These are phyloP conservation scores for Yamadazyma mexicana DNA, from an alignment of 1,139 yeast species.

Conservation along the genomic window DNA sequence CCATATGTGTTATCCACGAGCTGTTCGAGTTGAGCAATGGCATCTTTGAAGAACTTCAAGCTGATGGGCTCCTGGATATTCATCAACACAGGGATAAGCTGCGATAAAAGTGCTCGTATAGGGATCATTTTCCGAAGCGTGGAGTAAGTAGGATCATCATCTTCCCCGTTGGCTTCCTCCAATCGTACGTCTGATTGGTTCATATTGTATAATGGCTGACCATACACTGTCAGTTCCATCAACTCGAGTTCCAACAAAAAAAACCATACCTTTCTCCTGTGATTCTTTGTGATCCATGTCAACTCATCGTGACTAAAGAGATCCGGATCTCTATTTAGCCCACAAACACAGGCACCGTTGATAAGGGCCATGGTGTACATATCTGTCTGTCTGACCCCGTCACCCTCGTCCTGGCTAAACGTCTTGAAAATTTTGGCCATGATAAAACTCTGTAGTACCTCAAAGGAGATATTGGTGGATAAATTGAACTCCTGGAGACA, in stretches of 20 bases:
- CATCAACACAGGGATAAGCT: neutral
- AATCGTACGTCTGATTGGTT: constrained; percentile 11
- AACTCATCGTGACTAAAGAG: constrained; percentile 26
- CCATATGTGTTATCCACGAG: neutral
- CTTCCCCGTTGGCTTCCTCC: constrained; percentile 9
- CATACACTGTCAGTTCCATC: constrained; percentile 13
- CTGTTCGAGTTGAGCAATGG: neutral
- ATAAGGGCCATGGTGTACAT: constrained; percentile 23
- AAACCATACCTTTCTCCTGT: constrained; percentile 50
- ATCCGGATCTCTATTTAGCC: constrained; percentile 53
- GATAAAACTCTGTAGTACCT: constrained; percentile 47
- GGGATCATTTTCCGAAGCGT: constrained; percentile 5
- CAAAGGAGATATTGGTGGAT: constrained; percentile 41
- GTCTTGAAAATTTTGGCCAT: constrained; percentile 27
- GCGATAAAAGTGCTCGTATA: constrained; percentile 1
- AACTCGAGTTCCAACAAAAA: constrained; percentile 13
- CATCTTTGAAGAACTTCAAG: neutral
- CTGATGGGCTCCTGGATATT: constrained; percentile 1
- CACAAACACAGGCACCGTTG: constrained; percentile 50
- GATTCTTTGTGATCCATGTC: constrained; percentile 30
- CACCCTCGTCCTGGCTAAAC: constrained; percentile 34
- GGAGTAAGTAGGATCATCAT: constrained; percentile 1
- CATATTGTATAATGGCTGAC: constrained; percentile 8
- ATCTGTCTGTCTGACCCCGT: constrained; percentile 29
- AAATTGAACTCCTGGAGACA: constrained; percentile 39